A percentile compares a stretch with the other conserved stretches of the same genome.
Evolutionary conservation across 371 early-diverging fungal genomes (phyloP).

Genomic region (Apophysomyces elegans): DNA sequence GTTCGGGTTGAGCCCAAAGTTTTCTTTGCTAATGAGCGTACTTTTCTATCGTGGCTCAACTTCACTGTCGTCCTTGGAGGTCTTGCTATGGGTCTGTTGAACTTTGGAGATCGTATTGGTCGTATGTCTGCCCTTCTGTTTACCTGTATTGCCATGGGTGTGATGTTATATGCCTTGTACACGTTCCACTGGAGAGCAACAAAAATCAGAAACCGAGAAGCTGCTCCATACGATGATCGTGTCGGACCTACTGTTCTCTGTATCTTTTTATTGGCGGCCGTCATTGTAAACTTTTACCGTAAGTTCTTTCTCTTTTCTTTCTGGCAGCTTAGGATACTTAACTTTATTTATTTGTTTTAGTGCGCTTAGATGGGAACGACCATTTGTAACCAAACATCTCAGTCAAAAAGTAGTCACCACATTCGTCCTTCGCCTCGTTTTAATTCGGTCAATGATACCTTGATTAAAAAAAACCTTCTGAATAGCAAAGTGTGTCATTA

Average conservation of each 20-base stretch:
- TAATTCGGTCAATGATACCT: slow-evolving; percentile 11
- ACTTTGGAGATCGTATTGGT: slow-evolving; percentile 76
- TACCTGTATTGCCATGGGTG: slow-evolving; percentile 70
- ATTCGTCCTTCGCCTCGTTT: neutral
- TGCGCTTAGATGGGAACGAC: neutral
- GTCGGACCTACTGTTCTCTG: slow-evolving; percentile 60
- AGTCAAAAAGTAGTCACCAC: slow-evolving; percentile 4
- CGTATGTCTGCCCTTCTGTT: slow-evolving; percentile 76
- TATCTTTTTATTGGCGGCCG: slow-evolving; percentile 63
- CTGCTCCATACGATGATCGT: slow-evolving; percentile 63
- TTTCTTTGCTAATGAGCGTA: slow-evolving; percentile 98
- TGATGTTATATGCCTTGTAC: slow-evolving; percentile 77
- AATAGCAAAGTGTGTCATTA: neutral
- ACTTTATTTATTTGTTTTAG: neutral
- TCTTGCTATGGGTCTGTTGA: slow-evolving; percentile 72
- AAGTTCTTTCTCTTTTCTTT: slow-evolving; percentile 48
- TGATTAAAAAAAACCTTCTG: neutral
- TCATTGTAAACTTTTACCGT: slow-evolving; percentile 85
- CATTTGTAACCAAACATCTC: neutral
- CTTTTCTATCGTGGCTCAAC: slow-evolving; percentile 88
- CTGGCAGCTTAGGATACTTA: neutral
- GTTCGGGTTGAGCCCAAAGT: slow-evolving; percentile 96
- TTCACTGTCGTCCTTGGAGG: slow-evolving; percentile 75
- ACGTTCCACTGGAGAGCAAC: slow-evolving; percentile 87
- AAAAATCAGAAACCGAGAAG: slow-evolving; percentile 55